Percentiles rank a stretch among this genome's conserved stretches.
These are phyloP conservation scores for Sporothrix curviconia DNA, from an alignment of 2,329 filamentous ascomycete genomes.

Conservation along the genomic window DNA sequence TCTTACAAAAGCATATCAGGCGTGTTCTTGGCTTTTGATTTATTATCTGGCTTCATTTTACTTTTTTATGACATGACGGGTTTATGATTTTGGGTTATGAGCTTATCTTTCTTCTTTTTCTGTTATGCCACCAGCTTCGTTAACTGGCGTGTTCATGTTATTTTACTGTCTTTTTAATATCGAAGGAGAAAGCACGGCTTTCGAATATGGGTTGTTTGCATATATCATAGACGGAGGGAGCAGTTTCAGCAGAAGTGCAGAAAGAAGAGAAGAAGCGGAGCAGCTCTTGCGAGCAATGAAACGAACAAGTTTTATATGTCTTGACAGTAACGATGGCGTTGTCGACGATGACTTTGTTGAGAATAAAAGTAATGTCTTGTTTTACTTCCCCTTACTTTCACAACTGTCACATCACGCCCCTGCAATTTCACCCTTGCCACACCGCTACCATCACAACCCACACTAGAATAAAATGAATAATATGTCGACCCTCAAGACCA, in stretches of 20 bases:
- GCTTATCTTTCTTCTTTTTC: slow-evolving; percentile 15
- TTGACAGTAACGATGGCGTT: neutral
- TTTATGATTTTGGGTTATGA: slow-evolving; percentile 19
- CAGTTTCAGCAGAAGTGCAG: neutral
- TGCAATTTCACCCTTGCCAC: too few species aligned
- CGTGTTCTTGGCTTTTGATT: slow-evolving; percentile 5
- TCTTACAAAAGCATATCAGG: slow-evolving; percentile 9
- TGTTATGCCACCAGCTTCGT: slow-evolving; percentile 1
- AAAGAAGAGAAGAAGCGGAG: neutral
- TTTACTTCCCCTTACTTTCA: too few species aligned
- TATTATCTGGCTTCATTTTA: neutral
- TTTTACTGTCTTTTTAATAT: slow-evolving; percentile 17
- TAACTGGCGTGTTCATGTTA: slow-evolving; percentile 4
- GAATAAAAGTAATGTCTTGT: neutral
- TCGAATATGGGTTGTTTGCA: neutral
- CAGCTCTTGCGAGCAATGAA: neutral
- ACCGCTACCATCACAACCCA: too few species aligned
- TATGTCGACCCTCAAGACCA: too few species aligned
- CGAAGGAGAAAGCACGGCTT: neutral
- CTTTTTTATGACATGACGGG: slow-evolving; percentile 13
- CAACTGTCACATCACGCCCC: too few species aligned
- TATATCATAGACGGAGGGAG: neutral
- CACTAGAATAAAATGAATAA: too few species aligned
- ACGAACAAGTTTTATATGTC: neutral
- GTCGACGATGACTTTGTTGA: neutral